Conservation (phyloP, 495 filamentous ascomycete genomes). For the Hypoxylon perforatum region DNA sequence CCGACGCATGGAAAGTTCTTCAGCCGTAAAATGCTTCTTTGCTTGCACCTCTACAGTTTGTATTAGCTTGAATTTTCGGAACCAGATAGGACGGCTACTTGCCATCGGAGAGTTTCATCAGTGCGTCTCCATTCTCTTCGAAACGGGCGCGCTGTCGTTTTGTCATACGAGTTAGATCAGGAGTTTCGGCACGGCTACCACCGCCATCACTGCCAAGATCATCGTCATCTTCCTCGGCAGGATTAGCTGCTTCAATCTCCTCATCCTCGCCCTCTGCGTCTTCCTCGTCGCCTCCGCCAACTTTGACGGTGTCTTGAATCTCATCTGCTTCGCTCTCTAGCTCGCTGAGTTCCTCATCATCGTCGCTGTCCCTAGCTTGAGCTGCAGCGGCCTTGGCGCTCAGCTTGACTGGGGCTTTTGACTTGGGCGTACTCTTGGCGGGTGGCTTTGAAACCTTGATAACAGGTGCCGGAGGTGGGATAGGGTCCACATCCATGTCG, state of each 20-base stretch:
- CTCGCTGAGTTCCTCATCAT: slow-evolving; percentile 60
- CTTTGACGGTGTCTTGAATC: slow-evolving; percentile 58
- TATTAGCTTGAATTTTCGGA: slow-evolving; percentile 15
- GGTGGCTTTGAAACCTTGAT: slow-evolving; percentile 58
- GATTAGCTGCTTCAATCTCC: slow-evolving; percentile 66
- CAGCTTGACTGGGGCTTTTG: slow-evolving; percentile 33
- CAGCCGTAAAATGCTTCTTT: slow-evolving; percentile 91
- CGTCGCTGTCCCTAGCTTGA: slow-evolving; percentile 51
- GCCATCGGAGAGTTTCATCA: slow-evolving; percentile 83
- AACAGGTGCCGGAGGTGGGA: slow-evolving; percentile 50
- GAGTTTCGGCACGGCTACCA: slow-evolving; percentile 71
- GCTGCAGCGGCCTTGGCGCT: slow-evolving; percentile 41
- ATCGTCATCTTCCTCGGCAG: slow-evolving; percentile 69
- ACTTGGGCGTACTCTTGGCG: slow-evolving; percentile 39
- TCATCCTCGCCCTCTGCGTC: slow-evolving; percentile 71
- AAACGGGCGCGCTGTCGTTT: slow-evolving; percentile 83
- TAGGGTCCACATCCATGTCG: slow-evolving; percentile 56
- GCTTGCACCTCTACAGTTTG: slow-evolving; percentile 81
- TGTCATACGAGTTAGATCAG: slow-evolving; percentile 86
- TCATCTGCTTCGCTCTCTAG: slow-evolving; percentile 62
- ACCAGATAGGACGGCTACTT: slow-evolving; percentile 20
- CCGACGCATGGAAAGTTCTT: slow-evolving; percentile 93
- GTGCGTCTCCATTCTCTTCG: slow-evolving; percentile 67
- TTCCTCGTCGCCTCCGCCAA: slow-evolving; percentile 57
- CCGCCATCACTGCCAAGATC: slow-evolving; percentile 74